Evolutionary conservation across 1,139 yeast genomes (phyloP).

Genomic region (Saccharomycopsis phalli): DNA sequence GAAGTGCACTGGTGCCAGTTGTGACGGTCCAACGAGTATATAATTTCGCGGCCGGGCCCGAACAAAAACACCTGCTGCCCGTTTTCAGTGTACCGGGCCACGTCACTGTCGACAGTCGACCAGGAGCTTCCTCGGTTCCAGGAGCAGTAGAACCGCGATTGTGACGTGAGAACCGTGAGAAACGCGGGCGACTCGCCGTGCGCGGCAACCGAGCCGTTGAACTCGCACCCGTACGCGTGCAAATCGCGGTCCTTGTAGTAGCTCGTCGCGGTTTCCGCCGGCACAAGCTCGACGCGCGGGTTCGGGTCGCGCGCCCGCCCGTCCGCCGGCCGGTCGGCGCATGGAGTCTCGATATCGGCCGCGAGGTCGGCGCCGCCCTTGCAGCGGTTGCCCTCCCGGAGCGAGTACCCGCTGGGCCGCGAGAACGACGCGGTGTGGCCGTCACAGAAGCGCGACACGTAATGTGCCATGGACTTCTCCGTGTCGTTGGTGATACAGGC

Average conservation of each 20-base stretch:
- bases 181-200: background rate
- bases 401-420: constrained; percentile 21
- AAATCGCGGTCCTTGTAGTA: background rate
- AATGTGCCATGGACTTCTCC: constrained; percentile 18
- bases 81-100: too few relatives aligned
- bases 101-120: constrained; percentile 22
- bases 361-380: constrained; percentile 1
- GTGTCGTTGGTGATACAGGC: constrained; percentile 41
- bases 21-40: constrained; percentile 47
- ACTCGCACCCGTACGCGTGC: background rate
- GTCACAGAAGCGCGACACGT: constrained; percentile 9
- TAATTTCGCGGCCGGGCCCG: constrained; percentile 37
- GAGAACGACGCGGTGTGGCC: constrained; percentile 12
- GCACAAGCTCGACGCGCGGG: constrained; percentile 3
- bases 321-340: constrained; percentile 4
- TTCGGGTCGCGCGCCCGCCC: constrained; percentile 5
- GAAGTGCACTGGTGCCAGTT: constrained; percentile 30
- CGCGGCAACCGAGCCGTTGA: background rate
- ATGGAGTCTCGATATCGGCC: constrained; percentile 11
- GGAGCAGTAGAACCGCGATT: constrained; percentile 42
- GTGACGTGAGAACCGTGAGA: constrained; percentile 29
- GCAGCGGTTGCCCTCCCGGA: constrained; percentile 37
- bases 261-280: background rate
- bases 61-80: constrained; percentile 47
- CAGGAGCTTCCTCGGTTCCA: constrained; percentile 59